These are phyloP conservation scores for Candida nitratophila DNA, from an alignment of 805 yeast genomes.

Conservation along the genomic window DNA sequence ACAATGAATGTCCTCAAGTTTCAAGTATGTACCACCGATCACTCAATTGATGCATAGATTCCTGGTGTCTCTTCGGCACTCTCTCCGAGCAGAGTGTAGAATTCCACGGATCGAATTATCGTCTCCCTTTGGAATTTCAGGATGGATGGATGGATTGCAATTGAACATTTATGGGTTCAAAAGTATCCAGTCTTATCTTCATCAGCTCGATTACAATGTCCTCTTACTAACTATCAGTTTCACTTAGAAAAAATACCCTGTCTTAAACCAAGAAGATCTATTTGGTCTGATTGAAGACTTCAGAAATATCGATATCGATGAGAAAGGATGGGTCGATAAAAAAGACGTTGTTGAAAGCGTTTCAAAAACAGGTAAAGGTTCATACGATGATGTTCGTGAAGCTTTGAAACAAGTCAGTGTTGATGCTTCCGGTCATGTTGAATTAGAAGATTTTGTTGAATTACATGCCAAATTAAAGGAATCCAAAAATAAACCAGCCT, in stretches of 20 bases:
- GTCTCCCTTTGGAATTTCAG: no score
- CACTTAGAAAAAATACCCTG: constrained; percentile 74
- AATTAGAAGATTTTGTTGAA: constrained; percentile 87
- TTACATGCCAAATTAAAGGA: constrained; percentile 76
- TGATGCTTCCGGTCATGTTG: constrained; percentile 96
- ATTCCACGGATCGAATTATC: no score
- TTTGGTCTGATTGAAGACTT: constrained; percentile 83
- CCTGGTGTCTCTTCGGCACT: no score
- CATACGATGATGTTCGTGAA: constrained; percentile 91
- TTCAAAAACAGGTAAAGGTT: constrained; percentile 67
- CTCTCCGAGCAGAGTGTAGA: no score
- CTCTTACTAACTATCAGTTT: not conserved
- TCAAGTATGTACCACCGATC: not conserved
- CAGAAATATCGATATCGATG: constrained; percentile 79
- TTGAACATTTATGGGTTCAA: no score
- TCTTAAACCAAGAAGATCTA: constrained; percentile 77
- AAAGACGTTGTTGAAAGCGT: constrained; percentile 82
- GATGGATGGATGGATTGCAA: no score
- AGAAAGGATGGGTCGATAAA: constrained; percentile 91
- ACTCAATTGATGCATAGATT: no score
- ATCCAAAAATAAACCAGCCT: constrained; percentile 17
- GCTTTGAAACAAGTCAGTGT: constrained; percentile 85
- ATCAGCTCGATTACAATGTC: no score
- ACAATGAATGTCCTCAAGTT: not conserved
- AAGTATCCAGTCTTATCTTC: no score